phyloP scores from a whole-genome alignment of 306 rosid genomes.

The Fagus sylvatica region DNA sequence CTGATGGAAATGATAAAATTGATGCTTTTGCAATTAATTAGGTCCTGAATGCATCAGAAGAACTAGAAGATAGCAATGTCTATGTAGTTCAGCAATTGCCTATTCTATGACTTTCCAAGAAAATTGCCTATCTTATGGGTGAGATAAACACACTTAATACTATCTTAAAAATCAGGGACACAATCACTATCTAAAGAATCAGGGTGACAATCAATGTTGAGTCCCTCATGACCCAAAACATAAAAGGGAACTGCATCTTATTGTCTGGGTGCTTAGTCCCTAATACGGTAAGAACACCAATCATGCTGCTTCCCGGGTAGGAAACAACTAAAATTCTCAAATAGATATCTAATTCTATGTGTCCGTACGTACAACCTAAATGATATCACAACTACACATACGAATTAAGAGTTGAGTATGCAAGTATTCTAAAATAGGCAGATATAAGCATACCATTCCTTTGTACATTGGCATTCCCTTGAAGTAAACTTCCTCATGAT shows the following conservation, averaged over 20 bases:
- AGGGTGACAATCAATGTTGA: not conserved
- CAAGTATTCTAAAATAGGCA: not conserved
- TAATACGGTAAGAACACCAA: not conserved
- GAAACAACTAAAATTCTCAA: not conserved
- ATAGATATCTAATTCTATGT: not conserved
- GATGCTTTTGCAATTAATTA: not conserved
- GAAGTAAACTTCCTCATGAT: slow-evolving; percentile 69
- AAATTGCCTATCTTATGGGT: not conserved
- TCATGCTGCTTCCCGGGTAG: not conserved
- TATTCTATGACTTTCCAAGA: not conserved
- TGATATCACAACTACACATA: slow-evolving; percentile 2
- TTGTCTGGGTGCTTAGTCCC: not conserved
- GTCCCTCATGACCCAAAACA: not conserved
- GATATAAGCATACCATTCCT: slow-evolving; percentile 57
- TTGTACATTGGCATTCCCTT: slow-evolving; percentile 79
- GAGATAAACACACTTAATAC: not conserved
- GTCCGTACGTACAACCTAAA: slow-evolving; percentile 6
- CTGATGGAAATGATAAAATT: not conserved
- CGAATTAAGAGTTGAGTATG: not conserved
- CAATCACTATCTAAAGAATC: not conserved
- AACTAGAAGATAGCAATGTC: not conserved
- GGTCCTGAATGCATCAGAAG: not conserved
- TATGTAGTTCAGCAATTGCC: not conserved
- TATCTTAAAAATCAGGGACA: not conserved
- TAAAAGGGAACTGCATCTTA: not conserved